A percentile compares a stretch with the other conserved stretches of the same genome.
These are phyloP conservation scores for Phaffia rhodozyma DNA, from an alignment of 1,284 basidiomycete species.

Conservation along the genomic window DNA sequence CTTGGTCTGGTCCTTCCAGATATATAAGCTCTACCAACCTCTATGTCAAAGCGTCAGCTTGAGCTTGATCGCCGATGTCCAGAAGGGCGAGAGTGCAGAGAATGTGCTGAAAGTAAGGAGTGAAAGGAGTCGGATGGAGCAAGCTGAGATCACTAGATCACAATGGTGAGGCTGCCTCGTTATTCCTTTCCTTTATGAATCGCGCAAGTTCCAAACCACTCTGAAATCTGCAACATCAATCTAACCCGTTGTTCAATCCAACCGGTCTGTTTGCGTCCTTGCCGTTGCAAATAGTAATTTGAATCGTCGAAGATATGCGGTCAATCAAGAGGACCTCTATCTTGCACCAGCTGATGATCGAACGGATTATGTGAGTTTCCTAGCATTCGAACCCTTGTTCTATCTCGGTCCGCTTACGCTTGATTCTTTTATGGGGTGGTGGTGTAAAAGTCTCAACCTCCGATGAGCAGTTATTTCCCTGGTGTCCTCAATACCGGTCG, in stretches of 20 bases:
- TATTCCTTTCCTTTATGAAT: neutral
- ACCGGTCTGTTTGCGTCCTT: neutral
- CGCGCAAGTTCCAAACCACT: neutral
- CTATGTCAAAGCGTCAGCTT: conserved; percentile 65
- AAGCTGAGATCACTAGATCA: conserved; percentile 51
- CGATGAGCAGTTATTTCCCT: conserved; percentile 82
- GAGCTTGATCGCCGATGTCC: conserved; percentile 75
- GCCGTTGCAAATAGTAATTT: conserved; percentile 47
- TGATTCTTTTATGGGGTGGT: neutral
- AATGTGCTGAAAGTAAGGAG: conserved; percentile 57
- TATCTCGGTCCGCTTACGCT: neutral
- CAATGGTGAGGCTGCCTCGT: conserved; percentile 49
- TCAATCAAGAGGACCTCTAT: conserved; percentile 88
- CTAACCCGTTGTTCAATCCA: neutral
- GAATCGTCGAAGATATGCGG: conserved; percentile 68
- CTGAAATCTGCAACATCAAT: conserved; percentile 4
- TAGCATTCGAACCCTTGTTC: no score
- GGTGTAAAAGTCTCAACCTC: conserved; percentile 62
- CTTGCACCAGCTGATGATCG: conserved; percentile 80
- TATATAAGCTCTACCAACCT: conserved; percentile 56
- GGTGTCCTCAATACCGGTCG: conserved; percentile 65
- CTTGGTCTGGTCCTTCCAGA: conserved; percentile 65
- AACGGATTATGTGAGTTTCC: conserved; percentile 64
- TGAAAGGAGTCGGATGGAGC: conserved; percentile 47
- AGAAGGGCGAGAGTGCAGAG: conserved; percentile 66